A percentile compares a stretch with the other conserved stretches of the same genome.
These are phyloP conservation scores for Phyllosticta ampelicida DNA, from an alignment of 2,329 filamentous ascomycete species.

Conservation along the genomic window DNA sequence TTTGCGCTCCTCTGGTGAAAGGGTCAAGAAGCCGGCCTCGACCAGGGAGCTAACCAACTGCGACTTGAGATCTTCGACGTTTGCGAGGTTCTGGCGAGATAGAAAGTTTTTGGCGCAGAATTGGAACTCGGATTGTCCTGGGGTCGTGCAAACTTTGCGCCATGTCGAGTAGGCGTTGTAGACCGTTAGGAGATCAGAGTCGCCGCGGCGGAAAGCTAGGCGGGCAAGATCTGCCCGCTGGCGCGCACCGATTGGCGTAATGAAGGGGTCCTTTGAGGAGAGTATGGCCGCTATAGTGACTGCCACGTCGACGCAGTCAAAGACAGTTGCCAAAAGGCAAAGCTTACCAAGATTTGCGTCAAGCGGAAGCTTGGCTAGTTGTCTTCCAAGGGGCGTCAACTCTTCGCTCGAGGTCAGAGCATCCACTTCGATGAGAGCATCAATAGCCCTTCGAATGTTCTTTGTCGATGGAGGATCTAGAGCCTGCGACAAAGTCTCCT, in stretches of 20 bases:
- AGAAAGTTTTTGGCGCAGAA: slow-evolving; percentile 96
- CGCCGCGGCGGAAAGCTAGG: slow-evolving; percentile 66
- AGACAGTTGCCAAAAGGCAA: slow-evolving; percentile 74
- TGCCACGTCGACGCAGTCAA: slow-evolving; percentile 83
- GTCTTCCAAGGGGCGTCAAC: slow-evolving; percentile 73
- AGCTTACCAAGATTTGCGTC: slow-evolving; percentile 95
- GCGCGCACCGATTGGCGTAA: slow-evolving; percentile 73
- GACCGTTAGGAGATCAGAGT: slow-evolving; percentile 84
- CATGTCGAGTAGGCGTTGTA: slow-evolving; percentile 91
- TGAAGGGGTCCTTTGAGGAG: slow-evolving; percentile 89
- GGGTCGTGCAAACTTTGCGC: slow-evolving; percentile 68
- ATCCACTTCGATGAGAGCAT: slow-evolving; percentile 85
- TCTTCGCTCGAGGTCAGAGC: slow-evolving; percentile 74
- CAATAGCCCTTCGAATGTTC: slow-evolving; percentile 86
- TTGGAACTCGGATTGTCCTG: slow-evolving; percentile 64
- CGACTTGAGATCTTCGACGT: slow-evolving; percentile 91
- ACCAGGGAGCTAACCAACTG: slow-evolving; percentile 77
- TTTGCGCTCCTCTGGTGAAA: slow-evolving; percentile 62
- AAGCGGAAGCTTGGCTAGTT: slow-evolving; percentile 78
- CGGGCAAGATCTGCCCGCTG: slow-evolving; percentile 72
- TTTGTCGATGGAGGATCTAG: slow-evolving; percentile 83
- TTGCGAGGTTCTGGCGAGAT: slow-evolving; percentile 73
- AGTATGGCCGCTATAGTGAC: slow-evolving; percentile 87
- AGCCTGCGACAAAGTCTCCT: slow-evolving; percentile 77
- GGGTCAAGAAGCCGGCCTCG: slow-evolving; percentile 70